Percentiles rank a stretch among this genome's conserved stretches.
These are phyloP conservation scores for Coix lacrymajobi DNA, from an alignment of 176 grass and related monocot genomes.

Conservation along the genomic window DNA sequence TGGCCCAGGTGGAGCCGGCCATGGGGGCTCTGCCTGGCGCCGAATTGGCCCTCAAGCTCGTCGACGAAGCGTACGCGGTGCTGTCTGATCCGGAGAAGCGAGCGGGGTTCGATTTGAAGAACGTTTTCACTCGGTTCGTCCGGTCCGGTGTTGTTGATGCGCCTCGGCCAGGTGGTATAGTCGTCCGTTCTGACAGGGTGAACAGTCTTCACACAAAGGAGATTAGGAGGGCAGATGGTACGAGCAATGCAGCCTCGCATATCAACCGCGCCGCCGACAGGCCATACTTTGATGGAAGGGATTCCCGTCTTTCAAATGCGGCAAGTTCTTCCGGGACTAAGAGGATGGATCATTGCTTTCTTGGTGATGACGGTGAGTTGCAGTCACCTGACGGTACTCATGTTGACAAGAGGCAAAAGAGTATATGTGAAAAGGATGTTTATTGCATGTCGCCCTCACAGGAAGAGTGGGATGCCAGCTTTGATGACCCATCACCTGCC, in stretches of 20 bases:
- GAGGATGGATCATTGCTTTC: slow-evolving; percentile 13
- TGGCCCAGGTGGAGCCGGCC: slow-evolving; percentile 35
- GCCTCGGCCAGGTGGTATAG: not conserved
- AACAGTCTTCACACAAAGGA: not conserved
- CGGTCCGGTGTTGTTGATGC: not conserved
- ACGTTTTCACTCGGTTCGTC: not conserved
- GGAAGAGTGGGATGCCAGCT: slow-evolving; percentile 10
- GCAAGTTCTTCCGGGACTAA: slow-evolving; percentile 37
- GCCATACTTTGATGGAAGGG: not conserved
- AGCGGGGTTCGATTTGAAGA: slow-evolving; percentile 28
- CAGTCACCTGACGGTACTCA: not conserved
- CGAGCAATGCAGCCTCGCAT: not conserved
- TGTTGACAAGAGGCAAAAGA: slow-evolving; percentile 36
- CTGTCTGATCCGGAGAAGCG: slow-evolving; percentile 50
- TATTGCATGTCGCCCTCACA: not conserved
- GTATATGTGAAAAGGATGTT: slow-evolving; percentile 11
- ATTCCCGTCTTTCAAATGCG: slow-evolving; percentile 19
- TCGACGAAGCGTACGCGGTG: slow-evolving; percentile 44
- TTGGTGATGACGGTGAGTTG: not conserved
- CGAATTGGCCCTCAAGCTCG: slow-evolving; percentile 38
- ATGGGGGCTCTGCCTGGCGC: slow-evolving; percentile 31
- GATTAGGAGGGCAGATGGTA: not conserved
- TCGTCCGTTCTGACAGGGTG: not conserved
- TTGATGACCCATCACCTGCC: slow-evolving; percentile 1
- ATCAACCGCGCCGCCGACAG: not conserved